phyloP scores from a whole-genome alignment of 805 yeast genomes.

The Spathaspora gorwiae region DNA sequence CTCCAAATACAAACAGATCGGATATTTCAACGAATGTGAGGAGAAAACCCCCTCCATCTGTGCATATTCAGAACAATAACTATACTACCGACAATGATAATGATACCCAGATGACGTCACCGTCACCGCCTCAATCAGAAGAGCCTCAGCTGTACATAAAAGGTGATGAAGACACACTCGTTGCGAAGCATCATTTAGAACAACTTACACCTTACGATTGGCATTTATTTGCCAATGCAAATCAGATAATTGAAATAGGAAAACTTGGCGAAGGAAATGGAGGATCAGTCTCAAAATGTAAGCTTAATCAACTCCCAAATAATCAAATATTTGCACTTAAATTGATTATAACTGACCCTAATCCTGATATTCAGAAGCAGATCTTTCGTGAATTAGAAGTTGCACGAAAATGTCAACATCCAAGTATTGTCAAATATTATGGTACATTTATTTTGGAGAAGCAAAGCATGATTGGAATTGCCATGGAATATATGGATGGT shows the following conservation, averaged over 20 bases:
- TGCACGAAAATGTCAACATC: slow-evolving; percentile 75
- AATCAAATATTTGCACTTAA: slow-evolving; percentile 76
- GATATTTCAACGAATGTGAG: slow-evolving; percentile 8
- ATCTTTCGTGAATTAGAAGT: slow-evolving; percentile 87
- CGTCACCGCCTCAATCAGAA: neutral
- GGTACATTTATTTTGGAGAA: slow-evolving; percentile 83
- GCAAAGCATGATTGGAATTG: slow-evolving; percentile 79
- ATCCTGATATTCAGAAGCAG: slow-evolving; percentile 85
- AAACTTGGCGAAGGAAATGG: slow-evolving; percentile 92
- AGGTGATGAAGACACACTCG: slow-evolving; percentile 38
- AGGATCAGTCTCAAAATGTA: slow-evolving; percentile 83
- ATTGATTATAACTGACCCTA: slow-evolving; percentile 67
- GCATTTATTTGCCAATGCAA: slow-evolving; percentile 54
- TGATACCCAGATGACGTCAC: slow-evolving; percentile 9
- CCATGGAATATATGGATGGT: slow-evolving; percentile 98
- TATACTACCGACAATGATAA: neutral
- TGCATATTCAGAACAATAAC: slow-evolving; percentile 7
- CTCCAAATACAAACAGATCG: slow-evolving; percentile 9
- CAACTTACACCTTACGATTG: slow-evolving; percentile 67
- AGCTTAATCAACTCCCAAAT: slow-evolving; percentile 31
- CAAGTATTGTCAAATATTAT: slow-evolving; percentile 84
- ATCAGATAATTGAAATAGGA: slow-evolving; percentile 63
- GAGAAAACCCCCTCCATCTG: slow-evolving; percentile 43
- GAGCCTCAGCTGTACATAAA: slow-evolving; percentile 1
- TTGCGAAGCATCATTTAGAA: slow-evolving; percentile 24